Percentiles rank a stretch among this genome's conserved stretches.
These are phyloP conservation scores for Primulina huaijiensis DNA, from an alignment of 257 asterid species.

Conservation along the genomic window DNA sequence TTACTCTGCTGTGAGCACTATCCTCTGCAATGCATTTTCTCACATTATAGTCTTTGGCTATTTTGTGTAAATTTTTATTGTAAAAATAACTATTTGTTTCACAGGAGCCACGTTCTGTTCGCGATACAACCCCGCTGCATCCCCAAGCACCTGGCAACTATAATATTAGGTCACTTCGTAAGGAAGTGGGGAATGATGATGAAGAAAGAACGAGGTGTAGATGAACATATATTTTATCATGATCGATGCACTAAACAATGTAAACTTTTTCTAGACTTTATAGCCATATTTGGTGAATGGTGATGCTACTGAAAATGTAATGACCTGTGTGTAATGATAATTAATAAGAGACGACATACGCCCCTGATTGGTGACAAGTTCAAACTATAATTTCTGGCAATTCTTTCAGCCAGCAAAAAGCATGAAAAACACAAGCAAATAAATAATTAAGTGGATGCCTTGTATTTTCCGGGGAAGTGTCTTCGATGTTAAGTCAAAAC, in stretches of 20 bases:
- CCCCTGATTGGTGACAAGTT: neutral
- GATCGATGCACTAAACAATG: conserved; percentile 20
- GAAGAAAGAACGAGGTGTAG: conserved; percentile 35
- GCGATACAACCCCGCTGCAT: conserved; percentile 33
- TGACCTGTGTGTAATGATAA: neutral
- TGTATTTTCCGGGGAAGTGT: no score
- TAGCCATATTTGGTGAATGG: neutral
- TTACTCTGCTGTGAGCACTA: conserved; percentile 57
- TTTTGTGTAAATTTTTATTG: neutral
- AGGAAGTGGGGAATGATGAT: conserved; percentile 31
- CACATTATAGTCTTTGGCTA: no score
- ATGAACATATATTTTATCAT: conserved; percentile 24
- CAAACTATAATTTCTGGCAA: no score
- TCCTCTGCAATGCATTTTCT: neutral
- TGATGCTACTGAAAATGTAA: neutral
- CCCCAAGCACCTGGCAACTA: conserved; percentile 25
- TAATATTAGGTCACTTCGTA: conserved; percentile 21
- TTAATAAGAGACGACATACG: neutral
- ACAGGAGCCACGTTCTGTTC: conserved; percentile 45
- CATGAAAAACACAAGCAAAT: no score
- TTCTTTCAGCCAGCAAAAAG: no score
- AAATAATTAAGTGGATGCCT: no score
- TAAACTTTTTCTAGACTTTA: neutral
- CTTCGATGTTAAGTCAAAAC: no score
- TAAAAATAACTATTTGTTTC: neutral